Percentiles rank a stretch among this genome's conserved stretches.
These are phyloP conservation scores for Coemansia sp. DNA, from an alignment of 192 early-diverging fungal species.

Conservation along the genomic window DNA sequence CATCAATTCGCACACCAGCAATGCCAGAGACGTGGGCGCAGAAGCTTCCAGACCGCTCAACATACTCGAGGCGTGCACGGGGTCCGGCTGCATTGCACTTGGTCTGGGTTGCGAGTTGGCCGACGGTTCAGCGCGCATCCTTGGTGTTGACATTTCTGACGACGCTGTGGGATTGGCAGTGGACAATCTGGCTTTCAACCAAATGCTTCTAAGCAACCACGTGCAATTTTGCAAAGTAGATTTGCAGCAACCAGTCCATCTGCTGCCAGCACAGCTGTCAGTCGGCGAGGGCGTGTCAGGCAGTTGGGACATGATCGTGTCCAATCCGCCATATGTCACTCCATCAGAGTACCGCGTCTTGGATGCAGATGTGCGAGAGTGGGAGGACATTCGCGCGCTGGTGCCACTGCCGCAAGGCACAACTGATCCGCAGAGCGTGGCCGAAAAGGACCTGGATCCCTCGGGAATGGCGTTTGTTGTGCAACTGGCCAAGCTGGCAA, in stretches of 20 bases:
- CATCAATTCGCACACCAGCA: conserved; percentile 27
- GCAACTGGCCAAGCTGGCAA: conserved; percentile 24
- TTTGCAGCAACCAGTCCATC: conserved; percentile 25
- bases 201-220: conserved; percentile 17
- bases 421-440: background rate
- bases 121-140: conserved; percentile 38
- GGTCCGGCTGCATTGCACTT: conserved; percentile 80
- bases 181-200: conserved; percentile 51
- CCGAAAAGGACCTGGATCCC: conserved; percentile 13
- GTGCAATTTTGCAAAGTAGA: conserved; percentile 55
- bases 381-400: conserved; percentile 82
- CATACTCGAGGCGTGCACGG: conserved; percentile 85
- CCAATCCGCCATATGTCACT: conserved; percentile 91
- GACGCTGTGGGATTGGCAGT: conserved; percentile 62
- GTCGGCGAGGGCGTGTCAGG: background rate
- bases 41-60: conserved; percentile 35
- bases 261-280: conserved; percentile 2
- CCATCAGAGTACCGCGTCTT: conserved; percentile 62
- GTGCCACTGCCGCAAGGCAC: conserved; percentile 30
- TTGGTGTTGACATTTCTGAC: conserved; percentile 65
- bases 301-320: conserved; percentile 70
- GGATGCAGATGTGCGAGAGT: conserved; percentile 71
- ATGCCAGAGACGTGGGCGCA: background rate
- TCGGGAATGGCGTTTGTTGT: conserved; percentile 24
- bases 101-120: conserved; percentile 63